Conservation (phyloP, 352 stramenopile genomes). For the Phytophthora melonis region DNA sequence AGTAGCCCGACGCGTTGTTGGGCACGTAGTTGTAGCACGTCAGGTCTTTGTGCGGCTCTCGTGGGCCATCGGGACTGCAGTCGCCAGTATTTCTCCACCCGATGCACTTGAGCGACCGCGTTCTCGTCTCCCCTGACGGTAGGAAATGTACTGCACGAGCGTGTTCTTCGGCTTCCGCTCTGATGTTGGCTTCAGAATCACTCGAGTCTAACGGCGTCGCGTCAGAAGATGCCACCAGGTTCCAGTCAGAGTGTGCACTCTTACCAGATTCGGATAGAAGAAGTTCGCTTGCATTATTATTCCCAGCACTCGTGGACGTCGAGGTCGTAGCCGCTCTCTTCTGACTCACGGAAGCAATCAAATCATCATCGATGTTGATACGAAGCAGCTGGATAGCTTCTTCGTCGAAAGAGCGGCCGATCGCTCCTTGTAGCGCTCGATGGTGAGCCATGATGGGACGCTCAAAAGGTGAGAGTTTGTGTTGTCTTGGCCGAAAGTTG, state of each 20-base stretch:
- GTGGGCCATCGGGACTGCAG: constrained; percentile 19
- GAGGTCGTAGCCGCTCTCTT: background rate
- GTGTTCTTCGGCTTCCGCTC: constrained; percentile 26
- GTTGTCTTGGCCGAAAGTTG: constrained; percentile 4
- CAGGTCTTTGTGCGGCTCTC: constrained; percentile 24
- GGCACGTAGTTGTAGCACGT: constrained; percentile 28
- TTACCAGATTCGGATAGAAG: background rate
- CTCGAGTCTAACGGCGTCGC: background rate
- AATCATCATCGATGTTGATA: constrained; percentile 3
- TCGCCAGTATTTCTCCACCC: constrained; percentile 29
- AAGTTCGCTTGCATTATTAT: background rate
- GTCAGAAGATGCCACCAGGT: background rate
- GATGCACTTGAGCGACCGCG: constrained; percentile 26
- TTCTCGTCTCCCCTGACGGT: constrained; percentile 16
- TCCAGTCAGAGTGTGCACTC: background rate
- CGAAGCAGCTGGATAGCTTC: constrained; percentile 18
- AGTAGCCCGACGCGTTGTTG: constrained; percentile 36
- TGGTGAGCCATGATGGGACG: background rate
- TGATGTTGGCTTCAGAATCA: background rate
- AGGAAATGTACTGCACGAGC: constrained; percentile 37
- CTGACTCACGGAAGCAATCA: background rate
- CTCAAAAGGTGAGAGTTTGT: background rate
- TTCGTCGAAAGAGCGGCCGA: background rate
- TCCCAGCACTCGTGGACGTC: constrained; percentile 2
- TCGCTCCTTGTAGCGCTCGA: background rate